phyloP scores from a whole-genome alignment of 495 filamentous ascomycete species.

The Collariella sp. region DNA sequence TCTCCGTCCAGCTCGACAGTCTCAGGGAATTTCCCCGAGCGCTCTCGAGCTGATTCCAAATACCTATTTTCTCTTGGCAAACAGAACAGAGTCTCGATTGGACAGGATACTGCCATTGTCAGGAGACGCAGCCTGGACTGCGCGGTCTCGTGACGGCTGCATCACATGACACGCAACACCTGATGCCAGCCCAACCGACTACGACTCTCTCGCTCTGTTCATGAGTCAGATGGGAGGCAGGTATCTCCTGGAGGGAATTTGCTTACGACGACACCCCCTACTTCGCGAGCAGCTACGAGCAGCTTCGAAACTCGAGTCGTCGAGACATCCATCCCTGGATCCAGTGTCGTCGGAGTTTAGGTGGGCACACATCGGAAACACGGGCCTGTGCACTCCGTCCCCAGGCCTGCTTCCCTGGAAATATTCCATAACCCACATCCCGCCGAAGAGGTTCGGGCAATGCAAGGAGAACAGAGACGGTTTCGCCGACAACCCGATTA shows the following conservation, averaged over 20 bases:
- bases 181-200: background rate
- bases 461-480: background rate
- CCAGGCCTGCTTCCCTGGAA: background rate
- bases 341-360: background rate
- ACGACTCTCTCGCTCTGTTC: background rate
- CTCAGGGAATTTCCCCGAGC: too few species aligned
- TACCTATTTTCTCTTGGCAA: too few species aligned
- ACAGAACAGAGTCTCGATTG: background rate
- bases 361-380: background rate
- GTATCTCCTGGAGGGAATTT: too few species aligned
- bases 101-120: background rate
- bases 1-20: background rate
- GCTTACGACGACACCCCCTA: too few species aligned
- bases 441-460: background rate
- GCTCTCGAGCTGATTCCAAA: too few species aligned
- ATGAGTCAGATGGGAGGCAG: background rate
- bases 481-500: background rate
- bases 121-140: background rate
- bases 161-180: slow-evolving; percentile 6
- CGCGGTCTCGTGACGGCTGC: background rate
- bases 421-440: background rate
- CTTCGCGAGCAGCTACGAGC: too few species aligned
- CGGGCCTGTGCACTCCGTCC: background rate
- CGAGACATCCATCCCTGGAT: background rate
- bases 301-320: too few species aligned